These are phyloP conservation scores for Cercospora beticola DNA, from an alignment of 2,329 filamentous ascomycete genomes.

Conservation along the genomic window DNA sequence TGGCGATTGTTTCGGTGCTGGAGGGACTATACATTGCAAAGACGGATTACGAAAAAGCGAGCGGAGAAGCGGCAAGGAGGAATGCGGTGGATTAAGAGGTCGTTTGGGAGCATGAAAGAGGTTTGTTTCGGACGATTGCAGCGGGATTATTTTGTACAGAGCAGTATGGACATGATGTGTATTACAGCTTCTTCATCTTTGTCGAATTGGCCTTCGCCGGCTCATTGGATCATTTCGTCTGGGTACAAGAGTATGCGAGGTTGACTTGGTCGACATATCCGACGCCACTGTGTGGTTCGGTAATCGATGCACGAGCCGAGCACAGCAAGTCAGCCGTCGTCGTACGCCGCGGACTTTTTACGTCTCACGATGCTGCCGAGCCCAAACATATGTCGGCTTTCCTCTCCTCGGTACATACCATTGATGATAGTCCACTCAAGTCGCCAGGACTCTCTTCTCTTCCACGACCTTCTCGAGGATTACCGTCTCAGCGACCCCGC, in stretches of 20 bases:
- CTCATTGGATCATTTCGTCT: not conserved
- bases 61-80: constrained; percentile 59
- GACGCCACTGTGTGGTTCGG: not conserved
- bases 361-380: not conserved
- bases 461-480: not conserved
- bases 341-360: not conserved
- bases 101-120: not conserved
- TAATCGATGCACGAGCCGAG: constrained; percentile 9
- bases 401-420: not conserved
- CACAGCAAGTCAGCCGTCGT: constrained; percentile 1
- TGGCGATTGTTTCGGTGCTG: constrained; percentile 59
- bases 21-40: constrained; percentile 58
- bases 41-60: constrained; percentile 58
- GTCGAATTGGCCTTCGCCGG: not conserved
- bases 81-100: constrained; percentile 42
- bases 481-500: not conserved
- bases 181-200: not conserved
- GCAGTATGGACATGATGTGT: not conserved
- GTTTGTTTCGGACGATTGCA: not conserved
- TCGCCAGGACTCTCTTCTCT: not conserved
- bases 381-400: not conserved
- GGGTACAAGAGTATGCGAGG: not conserved
- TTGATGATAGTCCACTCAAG: not conserved
- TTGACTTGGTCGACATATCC: not conserved
- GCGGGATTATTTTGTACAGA: not conserved